These are phyloP conservation scores for Camellia lanceoleosa DNA, from an alignment of 148 eudicot species.

Conservation along the genomic window DNA sequence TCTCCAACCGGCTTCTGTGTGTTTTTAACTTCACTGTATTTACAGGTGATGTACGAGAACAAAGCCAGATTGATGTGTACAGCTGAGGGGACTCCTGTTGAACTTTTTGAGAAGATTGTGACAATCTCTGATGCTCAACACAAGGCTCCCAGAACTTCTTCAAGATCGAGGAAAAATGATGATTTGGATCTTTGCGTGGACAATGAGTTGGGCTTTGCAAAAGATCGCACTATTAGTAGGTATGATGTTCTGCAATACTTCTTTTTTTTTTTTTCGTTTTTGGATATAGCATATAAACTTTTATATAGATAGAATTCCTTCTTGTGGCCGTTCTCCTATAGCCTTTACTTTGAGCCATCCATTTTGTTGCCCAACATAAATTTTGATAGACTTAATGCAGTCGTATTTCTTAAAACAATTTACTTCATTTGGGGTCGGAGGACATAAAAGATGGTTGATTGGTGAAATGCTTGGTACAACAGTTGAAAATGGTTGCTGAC, in stretches of 20 bases:
- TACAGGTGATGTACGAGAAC: slow-evolving; percentile 92
- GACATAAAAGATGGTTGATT: neutral
- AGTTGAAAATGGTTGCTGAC: too few relatives aligned
- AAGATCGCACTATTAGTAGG: slow-evolving; percentile 96
- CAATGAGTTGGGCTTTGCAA: slow-evolving; percentile 87
- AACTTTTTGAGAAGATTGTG: slow-evolving; percentile 71
- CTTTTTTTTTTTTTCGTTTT: neutral
- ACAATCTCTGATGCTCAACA: slow-evolving; percentile 78
- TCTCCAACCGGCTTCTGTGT: neutral
- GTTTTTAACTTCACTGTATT: neutral
- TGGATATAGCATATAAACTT: neutral
- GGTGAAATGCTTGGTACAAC: neutral
- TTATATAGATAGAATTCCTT: neutral
- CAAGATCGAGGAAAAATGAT: slow-evolving; percentile 73
- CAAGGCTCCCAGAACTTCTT: slow-evolving; percentile 68
- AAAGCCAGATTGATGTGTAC: slow-evolving; percentile 72
- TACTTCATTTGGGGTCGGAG: neutral
- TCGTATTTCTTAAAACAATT: neutral
- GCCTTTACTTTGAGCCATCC: too few relatives aligned
- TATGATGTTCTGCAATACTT: slow-evolving; percentile 16
- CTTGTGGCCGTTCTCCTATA: too few relatives aligned
- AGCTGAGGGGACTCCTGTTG: slow-evolving; percentile 80
- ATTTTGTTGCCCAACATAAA: neutral
- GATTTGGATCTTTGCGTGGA: slow-evolving; percentile 82
- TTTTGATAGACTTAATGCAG: neutral